Percentiles rank a stretch among this genome's conserved stretches.
phyloP scores from a whole-genome alignment of 441 rosid genomes.

The Kokia cookei region DNA sequence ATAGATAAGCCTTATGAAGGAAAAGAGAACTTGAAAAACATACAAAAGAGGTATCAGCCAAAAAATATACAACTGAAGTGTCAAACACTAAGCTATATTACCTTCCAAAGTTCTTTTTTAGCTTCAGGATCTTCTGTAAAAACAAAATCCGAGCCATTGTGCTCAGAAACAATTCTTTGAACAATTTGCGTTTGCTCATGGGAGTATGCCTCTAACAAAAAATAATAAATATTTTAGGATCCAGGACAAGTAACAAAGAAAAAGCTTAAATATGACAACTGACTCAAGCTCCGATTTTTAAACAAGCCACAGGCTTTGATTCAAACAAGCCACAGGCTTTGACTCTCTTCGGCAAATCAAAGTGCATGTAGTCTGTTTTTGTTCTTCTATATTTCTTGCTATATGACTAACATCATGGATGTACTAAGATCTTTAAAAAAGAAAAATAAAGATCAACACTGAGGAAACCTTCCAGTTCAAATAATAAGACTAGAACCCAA shows the following conservation, averaged over 20 bases:
- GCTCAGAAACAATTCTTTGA: constrained; percentile 77
- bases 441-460: not conserved
- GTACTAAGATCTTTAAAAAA: not conserved
- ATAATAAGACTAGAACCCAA: not conserved
- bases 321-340: not conserved
- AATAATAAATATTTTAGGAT: constrained; percentile 4
- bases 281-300: not conserved
- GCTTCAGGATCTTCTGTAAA: constrained; percentile 81
- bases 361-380: not conserved
- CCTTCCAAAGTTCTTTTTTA: constrained; percentile 95
- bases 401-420: not conserved
- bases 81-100: constrained; percentile 17
- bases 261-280: not conserved
- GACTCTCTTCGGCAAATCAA: not conserved
- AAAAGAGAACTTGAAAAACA: not conserved
- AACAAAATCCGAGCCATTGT: constrained; percentile 81
- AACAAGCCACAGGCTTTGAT: too few species aligned
- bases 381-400: not conserved
- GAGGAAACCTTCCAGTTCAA: not conserved
- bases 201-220: constrained; percentile 68
- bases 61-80: not conserved
- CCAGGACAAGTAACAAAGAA: not conserved
- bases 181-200: constrained; percentile 79
- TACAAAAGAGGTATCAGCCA: not conserved
- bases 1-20: not conserved